Evolutionary conservation across 2,329 filamentous ascomycete species (phyloP), one percentile per base, ranked within the genome.

Genomic region (Aspergillus latus): DNA sequence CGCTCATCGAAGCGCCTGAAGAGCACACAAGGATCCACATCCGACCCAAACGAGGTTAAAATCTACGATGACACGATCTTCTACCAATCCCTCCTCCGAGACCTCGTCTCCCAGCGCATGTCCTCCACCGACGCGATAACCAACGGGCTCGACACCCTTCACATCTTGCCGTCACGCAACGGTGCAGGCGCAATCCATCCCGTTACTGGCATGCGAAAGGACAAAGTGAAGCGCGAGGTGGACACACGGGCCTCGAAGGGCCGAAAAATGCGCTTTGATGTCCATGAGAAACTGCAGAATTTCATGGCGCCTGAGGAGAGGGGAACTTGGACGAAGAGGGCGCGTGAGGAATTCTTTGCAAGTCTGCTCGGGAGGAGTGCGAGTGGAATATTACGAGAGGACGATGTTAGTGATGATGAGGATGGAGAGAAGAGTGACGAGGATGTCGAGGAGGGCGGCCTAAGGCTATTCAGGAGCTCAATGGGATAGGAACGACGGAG

Each of bases 161-260:
- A 73, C 29, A 56, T 68, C 34, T 64, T 76, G 15, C 69, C 75
- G 5, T 70, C 73, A 7, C 68, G 69, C 30, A 67, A 69, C 26
- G 65, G 30, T 10, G 21, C 21, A 3, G 30, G 30, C 30, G 30
- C 30, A 10, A 34, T 74, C 2, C 73, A 78, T 51, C 68, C 71
- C 3, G 66, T 75, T 2, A 74, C 74, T 1, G 76, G 76, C 3
- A 76, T 77, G 72, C 73, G 73, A 47, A 76, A 77, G 57, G 74
- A 76, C 60, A 96, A 93, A 79, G 82, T 88, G 57, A 88, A 89
- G 75, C 89, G 90, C 69, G 84, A 87, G 30, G 89, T 97, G 4
- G 94, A 99, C 72, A 92, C 92, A 16, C 94, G 92, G 71, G 94
- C 94, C 0, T 96, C 90, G 71, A 97, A 97, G 76, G 94, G 94